Evolutionary conservation across 1,139 yeast genomes (phyloP), one percentile per base, ranked within the genome.

Genomic region (Yarrowia galli): DNA sequence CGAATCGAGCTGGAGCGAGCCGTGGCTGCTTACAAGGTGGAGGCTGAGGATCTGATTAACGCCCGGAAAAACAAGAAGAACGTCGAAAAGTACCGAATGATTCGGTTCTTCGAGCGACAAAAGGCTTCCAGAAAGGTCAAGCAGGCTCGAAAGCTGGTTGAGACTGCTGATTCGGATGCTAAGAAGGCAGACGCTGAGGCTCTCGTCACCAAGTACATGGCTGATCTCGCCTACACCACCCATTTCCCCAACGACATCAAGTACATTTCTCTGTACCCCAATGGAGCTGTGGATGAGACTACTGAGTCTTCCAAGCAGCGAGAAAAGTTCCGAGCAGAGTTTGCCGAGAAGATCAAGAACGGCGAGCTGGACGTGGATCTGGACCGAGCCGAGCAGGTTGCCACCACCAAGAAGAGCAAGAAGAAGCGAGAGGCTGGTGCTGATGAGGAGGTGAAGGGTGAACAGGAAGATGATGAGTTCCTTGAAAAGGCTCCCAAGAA

Each of bases 71-170:
- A 87, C 9, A 85, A 84, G 73, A 84, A 85, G 68, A 80, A 84
- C 60, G 87, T 92, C n/a, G 85, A 88, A 72, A 91, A 89, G 78
- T 95, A 96, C 77, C 98, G 92, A 75, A 93, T 92, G 96, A 95
- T 95, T 64, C 84, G 96, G 72, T 95, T 96, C 75, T 91, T 95
- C 71, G 99, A 95, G 77, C 85, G 85, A 74, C 92, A 93, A 80
- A 96, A 95, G 83, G 97, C 98, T 0, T 74, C 85, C 40, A 83
- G 98, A 74, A 85, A 83, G 71, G 85, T 92, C 74, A 89, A 89
- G 71, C 88, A 88, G 72, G 87, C 88, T 1, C 80, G 81, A 70
- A 88, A 86, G 69, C 80, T 80, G 32, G 75, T 82, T 65, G 83
- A 74, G 2, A 74, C 71, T 2, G 75, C 76, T 20, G 70, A 71